Conservation (phyloP, 768 basidiomycete species). For the Pleurotus giganteus region DNA sequence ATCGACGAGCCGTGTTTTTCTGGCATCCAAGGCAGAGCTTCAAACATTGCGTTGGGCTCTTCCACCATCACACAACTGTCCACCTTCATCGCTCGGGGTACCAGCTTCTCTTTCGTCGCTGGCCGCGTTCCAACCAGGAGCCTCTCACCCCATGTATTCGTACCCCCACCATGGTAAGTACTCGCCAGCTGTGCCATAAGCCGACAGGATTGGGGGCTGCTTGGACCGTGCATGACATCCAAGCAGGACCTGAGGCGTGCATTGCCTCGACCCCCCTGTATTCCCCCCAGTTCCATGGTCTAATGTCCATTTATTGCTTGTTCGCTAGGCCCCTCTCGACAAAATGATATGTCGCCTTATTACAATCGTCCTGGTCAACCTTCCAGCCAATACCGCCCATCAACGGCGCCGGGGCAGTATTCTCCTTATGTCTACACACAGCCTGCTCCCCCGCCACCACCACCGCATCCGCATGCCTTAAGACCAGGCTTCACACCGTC, state of each 20-base stretch:
- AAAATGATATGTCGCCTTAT: background rate
- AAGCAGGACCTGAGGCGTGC: too few relatives aligned
- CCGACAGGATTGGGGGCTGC: background rate
- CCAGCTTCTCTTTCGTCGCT: background rate
- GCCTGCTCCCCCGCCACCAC: conserved; percentile 9
- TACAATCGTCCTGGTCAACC: conserved; percentile 1
- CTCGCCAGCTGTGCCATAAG: background rate
- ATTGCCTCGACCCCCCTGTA: background rate
- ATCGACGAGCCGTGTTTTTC: too few relatives aligned
- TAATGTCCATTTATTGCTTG: background rate
- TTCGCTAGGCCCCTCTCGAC: conserved; percentile 6
- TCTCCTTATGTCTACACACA: conserved; percentile 1
- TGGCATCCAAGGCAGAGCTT: too few relatives aligned
- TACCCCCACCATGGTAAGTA: conserved; percentile 1
- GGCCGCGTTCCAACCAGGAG: too few relatives aligned
- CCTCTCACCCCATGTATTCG: background rate
- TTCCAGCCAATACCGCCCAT: conserved; percentile 8
- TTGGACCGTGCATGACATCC: background rate
- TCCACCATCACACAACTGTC: background rate
- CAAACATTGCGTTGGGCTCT: too few relatives aligned
- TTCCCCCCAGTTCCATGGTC: background rate
- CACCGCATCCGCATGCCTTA: conserved; percentile 21
- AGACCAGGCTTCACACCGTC: conserved; percentile 27
- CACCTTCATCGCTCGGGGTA: background rate
- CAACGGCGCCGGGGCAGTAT: conserved; percentile 9